A percentile compares a stretch with the other conserved stretches of the same genome.
phyloP scores from a whole-genome alignment of 2,329 filamentous ascomycete genomes.

The Sporothrix brasiliensis region DNA sequence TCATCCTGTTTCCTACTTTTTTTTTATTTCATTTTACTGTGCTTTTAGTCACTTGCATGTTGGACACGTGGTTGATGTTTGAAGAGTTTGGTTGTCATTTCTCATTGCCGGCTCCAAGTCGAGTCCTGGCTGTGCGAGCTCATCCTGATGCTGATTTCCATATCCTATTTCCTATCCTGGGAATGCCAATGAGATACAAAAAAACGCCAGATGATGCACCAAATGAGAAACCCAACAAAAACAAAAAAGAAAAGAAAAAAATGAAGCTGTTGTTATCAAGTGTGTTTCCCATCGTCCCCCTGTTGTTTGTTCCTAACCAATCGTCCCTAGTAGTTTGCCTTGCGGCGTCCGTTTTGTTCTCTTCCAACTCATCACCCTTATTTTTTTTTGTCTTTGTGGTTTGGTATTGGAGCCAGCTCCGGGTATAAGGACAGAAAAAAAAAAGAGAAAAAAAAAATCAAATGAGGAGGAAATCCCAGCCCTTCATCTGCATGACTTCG shows the following conservation, averaged over 20 bases:
- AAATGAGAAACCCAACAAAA: background rate
- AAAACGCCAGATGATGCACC: background rate
- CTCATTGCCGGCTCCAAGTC: constrained; percentile 9
- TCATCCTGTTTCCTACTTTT: background rate
- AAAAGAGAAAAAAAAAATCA: constrained; percentile 46
- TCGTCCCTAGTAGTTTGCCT: constrained; percentile 17
- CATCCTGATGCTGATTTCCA: too few relatives aligned
- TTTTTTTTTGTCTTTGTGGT: constrained; percentile 25
- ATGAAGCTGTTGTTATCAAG: constrained; percentile 30
- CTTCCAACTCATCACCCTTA: background rate
- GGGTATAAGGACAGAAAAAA: background rate
- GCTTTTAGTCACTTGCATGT: background rate
- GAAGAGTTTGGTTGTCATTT: constrained; percentile 13
- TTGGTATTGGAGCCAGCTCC: constrained; percentile 23
- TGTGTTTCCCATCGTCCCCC: background rate
- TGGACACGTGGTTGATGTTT: background rate
- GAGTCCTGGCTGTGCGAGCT: background rate
- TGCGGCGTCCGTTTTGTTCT: constrained; percentile 22
- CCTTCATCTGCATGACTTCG: constrained; percentile 87
- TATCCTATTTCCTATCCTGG: constrained; percentile 13
- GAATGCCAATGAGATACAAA: background rate
- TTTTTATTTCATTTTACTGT: background rate
- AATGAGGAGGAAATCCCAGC: constrained; percentile 91
- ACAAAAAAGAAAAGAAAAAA: constrained; percentile 29
- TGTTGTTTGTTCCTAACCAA: background rate